Evolutionary conservation across 2,329 filamentous ascomycete species (phyloP).

Genomic region (Epichloe elymi): DNA sequence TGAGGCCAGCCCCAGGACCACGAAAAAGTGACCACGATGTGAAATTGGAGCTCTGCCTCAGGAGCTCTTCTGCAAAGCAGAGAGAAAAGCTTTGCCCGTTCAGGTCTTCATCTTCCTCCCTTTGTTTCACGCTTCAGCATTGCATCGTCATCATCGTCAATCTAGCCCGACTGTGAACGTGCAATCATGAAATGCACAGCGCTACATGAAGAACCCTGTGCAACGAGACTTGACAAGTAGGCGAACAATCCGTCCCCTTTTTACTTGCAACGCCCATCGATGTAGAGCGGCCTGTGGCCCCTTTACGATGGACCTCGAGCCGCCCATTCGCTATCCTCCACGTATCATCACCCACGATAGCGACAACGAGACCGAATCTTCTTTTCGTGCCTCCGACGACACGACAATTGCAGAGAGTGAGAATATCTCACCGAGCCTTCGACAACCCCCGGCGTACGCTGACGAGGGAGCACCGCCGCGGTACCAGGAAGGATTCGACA

Average conservation of each 20-base stretch:
- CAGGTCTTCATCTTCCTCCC: not conserved
- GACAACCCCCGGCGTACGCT: slow-evolving; percentile 10
- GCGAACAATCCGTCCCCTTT: not conserved
- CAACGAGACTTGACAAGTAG: not conserved
- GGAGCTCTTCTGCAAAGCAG: not conserved
- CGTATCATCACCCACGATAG: slow-evolving; percentile 2
- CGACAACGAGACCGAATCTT: not conserved
- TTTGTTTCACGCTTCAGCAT: not conserved
- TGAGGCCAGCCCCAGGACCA: not conserved
- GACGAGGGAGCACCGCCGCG: slow-evolving; percentile 9
- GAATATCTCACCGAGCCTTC: slow-evolving; percentile 3
- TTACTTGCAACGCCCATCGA: not conserved
- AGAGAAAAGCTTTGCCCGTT: not conserved
- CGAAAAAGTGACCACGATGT: not conserved
- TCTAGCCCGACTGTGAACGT: not conserved
- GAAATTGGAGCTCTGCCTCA: not conserved
- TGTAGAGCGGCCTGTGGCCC: not conserved
- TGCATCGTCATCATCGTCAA: not conserved
- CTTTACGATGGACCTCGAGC: slow-evolving; percentile 7
- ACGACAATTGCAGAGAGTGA: slow-evolving; percentile 7
- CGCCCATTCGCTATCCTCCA: slow-evolving; percentile 6
- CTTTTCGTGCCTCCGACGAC: slow-evolving; percentile 4
- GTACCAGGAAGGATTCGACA: slow-evolving; percentile 7
- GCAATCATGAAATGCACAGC: not conserved
- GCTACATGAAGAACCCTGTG: not conserved